Conservation (phyloP, 768 basidiomycete genomes). For the Kwoniella heveanensis region DNA sequence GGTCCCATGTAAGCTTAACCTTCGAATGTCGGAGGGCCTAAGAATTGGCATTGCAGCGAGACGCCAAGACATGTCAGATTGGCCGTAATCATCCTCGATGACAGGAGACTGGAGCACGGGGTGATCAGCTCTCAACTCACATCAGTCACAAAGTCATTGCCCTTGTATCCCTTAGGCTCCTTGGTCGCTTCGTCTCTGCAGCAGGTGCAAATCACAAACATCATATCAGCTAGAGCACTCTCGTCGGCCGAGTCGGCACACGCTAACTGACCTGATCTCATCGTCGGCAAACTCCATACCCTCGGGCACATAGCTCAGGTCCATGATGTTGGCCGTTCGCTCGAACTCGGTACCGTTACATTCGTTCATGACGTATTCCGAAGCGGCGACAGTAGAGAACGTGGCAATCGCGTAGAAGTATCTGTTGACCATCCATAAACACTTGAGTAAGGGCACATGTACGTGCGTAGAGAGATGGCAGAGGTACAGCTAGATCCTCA, state of each 20-base stretch:
- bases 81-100: no score
- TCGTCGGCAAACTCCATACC: constrained; percentile 82
- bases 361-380: constrained; percentile 77
- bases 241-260: not conserved
- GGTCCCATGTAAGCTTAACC: constrained; percentile 97
- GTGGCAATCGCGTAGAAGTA: constrained; percentile 95
- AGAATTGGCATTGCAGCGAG: no score
- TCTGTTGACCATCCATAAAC: constrained; percentile 57
- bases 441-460: no score
- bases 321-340: constrained; percentile 92
- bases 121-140: constrained; percentile 62
- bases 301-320: constrained; percentile 90
- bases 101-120: no score
- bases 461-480: no score
- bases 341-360: constrained; percentile 94
- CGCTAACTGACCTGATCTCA: constrained; percentile 62
- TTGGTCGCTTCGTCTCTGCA: constrained; percentile 80
- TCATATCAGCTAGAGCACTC: not conserved
- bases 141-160: constrained; percentile 87
- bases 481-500: constrained; percentile 12
- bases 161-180: constrained; percentile 67
- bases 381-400: constrained; percentile 76
- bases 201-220: not conserved
- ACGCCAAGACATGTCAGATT: constrained; percentile 9
- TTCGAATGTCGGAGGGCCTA: constrained; percentile 96